Base-by-base conservation (phyloP, 2,329 filamentous ascomycete genomes). In the Grosmannia serpens region DNA sequence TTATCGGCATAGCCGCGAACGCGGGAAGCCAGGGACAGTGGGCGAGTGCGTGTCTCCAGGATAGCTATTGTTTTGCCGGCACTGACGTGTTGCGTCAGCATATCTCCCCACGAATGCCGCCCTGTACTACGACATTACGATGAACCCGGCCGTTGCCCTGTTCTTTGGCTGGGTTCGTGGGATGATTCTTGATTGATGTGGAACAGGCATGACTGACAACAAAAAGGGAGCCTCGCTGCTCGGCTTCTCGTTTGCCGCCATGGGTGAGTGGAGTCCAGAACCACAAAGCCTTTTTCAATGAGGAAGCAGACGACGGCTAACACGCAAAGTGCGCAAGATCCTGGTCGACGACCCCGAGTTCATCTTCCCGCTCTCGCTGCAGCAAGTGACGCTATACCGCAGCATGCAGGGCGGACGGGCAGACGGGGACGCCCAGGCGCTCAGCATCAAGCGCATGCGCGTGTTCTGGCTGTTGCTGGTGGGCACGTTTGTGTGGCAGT, bases 1-100 rank as follows among this genome's bases (percentile, higher is more conserved):
- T 64, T 22, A 62, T 64, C 49, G 62, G 62, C n/a, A 64, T 64
- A n/a, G 62, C 59, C 49, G 63, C 63, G 11, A 63, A 63, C 26
- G 61, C 63, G 15, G 63, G 63, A 10, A 63, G 62, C 53, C 58
- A 58, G 29, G 62, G 62, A 8, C 62, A 64, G 52, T 63, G 60
- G 61, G 60, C 59, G 20, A 60, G 59, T 60, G 74, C 5, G 55
- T 44, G 9, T 27, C 4, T 24, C 26, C 22, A 6, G 10, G 33
- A 35, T 35, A 3, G 10, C 33, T 35, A 13, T 13, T 13, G 33
- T 35, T 13, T 10, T 35, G 33, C 33, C 33, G 15, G 9, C 33
- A 35, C 33, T 35, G 10, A 35, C 10, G 10, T 10, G 4, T 35
- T 13, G 3, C 9, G 10, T 35, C 10, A 35, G 33, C 33, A 35